Conservation (phyloP, 1,284 basidiomycete species). For the Ustilago vetiveriae region DNA sequence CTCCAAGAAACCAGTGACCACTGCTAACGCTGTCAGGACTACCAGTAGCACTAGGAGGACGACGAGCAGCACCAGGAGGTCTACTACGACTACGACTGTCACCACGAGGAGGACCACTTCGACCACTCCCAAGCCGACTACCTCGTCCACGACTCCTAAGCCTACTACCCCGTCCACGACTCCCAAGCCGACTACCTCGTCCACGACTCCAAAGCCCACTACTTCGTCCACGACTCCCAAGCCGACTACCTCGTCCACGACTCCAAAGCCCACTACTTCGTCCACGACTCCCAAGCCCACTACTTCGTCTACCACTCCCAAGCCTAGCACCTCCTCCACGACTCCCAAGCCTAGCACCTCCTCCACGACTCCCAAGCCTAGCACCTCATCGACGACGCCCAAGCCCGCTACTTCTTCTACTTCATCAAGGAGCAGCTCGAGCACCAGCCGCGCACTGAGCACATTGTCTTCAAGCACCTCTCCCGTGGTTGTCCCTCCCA, state of each 20-base stretch:
- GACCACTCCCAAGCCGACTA: conserved; percentile 9
- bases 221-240: conserved; percentile 7
- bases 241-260: conserved; percentile 3
- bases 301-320: not conserved
- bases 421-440: conserved; percentile 3
- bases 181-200: conserved; percentile 1
- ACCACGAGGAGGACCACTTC: no score
- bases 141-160: not conserved
- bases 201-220: not conserved
- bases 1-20: conserved; percentile 1
- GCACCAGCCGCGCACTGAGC: conserved; percentile 13
- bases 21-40: not conserved
- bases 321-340: not conserved
- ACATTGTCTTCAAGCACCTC: conserved; percentile 5
- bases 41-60: conserved; percentile 2
- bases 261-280: not conserved
- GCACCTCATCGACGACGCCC: not conserved
- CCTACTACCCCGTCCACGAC: conserved; percentile 7
- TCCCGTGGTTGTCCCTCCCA: conserved; percentile 5
- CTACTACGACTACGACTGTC: not conserved
- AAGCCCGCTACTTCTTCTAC: not conserved
- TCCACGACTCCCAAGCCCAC: conserved; percentile 8
- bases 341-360: not conserved
- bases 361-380: conserved; percentile 5
- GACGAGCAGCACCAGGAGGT: conserved; percentile 5